Evolutionary conservation across 139 green algal genomes (phyloP), one percentile per base, ranked within the genome.

Genomic region (Diplosphaera chodatii): DNA sequence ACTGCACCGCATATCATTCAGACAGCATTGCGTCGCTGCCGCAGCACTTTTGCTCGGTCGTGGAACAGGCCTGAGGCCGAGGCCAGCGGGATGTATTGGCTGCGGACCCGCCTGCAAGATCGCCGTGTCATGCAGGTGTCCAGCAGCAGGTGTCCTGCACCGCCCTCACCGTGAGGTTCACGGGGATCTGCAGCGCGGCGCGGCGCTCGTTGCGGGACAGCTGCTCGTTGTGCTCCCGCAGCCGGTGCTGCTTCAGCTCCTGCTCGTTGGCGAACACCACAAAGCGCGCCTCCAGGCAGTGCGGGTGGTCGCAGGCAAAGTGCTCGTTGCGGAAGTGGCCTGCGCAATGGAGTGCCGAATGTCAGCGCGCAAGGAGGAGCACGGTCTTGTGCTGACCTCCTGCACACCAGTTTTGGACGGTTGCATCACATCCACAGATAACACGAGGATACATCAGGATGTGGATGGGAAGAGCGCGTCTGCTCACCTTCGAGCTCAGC

Each of bases 231-330:
- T 97, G 91, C 75, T 96, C 89, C 22, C 64, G 31, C 5, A 84
- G 86, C 55, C 78, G 80, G 79, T 97, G 91, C 66, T 83, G 80
- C 74, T 87, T 88, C 25, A 97, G 85, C 73, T 98, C 93, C 18
- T 85, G 63, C 72, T 95, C 90, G 0, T 74, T 80, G 28, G 29
- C 1, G 68, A 97, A 98, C 34, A 97, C 93, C 40, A 97, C 84
- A 70, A 97, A 98, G 75, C 93, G 91, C 40, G 84, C 78, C 77
- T 96, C 88, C 70, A 97, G 70, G 85, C 93, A 98, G 30, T 66
- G 59, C 0, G 84, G 84, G 76, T 97, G 81, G 25, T 89, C 84
- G 84, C 94, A 98, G 40, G 84, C 71, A 83, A 89, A 86, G 82
- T 98, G 93, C 23, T 87, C 77, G 13, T 81, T 64, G 2, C 75